Conservation (phyloP, 345 rosid genomes). For the Raphanus raphanistrum region DNA sequence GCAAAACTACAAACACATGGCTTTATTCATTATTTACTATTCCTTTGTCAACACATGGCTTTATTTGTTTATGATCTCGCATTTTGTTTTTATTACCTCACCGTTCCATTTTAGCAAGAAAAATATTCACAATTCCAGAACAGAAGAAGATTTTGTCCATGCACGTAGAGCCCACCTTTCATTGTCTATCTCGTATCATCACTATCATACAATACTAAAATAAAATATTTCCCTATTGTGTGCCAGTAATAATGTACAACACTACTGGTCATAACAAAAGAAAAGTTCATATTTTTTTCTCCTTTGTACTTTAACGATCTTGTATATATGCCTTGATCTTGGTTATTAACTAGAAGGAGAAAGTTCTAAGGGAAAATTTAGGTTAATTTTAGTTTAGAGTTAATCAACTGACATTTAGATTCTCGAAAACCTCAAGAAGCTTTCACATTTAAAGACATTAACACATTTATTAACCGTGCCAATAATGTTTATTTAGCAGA, state of each 20-base stretch:
- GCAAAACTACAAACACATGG: conserved; percentile 16
- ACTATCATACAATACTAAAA: conserved; percentile 18
- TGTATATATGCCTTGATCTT: background rate
- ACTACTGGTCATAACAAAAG: background rate
- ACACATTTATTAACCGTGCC: conserved; percentile 14
- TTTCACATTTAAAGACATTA: background rate
- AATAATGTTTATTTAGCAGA: conserved; percentile 20
- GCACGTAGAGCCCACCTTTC: conserved; percentile 23
- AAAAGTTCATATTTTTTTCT: background rate
- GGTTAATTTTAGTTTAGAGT: background rate
- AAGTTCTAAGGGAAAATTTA: conserved; percentile 1
- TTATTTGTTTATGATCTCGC: background rate
- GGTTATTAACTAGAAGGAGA: background rate
- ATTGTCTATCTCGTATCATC: conserved; percentile 16
- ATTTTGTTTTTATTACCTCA: conserved; percentile 16
- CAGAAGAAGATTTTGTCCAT: conserved; percentile 37
- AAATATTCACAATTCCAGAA: conserved; percentile 28
- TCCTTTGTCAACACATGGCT: background rate
- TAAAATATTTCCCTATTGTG: background rate
- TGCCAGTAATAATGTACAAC: background rate
- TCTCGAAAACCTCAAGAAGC: conserved; percentile 21
- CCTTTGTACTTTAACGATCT: background rate
- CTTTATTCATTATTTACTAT: background rate
- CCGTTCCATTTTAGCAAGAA: background rate
- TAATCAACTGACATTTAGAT: conserved; percentile 27